phyloP scores from a whole-genome alignment of 768 basidiomycete species.

The Macrolepiota albuminosa region DNA sequence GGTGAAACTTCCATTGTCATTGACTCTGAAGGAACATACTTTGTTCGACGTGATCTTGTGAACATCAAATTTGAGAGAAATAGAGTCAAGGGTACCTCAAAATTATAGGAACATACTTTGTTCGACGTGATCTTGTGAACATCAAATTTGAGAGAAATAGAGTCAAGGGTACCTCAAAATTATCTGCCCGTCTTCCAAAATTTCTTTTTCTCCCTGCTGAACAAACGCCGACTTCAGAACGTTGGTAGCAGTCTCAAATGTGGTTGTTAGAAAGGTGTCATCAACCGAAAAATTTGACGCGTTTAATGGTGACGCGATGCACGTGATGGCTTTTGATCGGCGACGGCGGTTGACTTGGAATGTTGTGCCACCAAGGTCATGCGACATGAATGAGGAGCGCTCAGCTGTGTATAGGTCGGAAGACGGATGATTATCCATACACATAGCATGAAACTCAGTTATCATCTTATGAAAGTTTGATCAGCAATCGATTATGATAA shows the following conservation, averaged over 20 bases:
- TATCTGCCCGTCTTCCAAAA: slow-evolving; percentile 10
- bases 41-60: background rate
- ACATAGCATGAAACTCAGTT: background rate
- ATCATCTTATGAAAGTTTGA: slow-evolving; percentile 1
- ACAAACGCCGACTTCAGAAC: slow-evolving; percentile 5
- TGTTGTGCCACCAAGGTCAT: background rate
- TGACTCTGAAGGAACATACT: slow-evolving; percentile 12
- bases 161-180: background rate
- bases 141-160: background rate
- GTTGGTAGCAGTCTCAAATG: background rate
- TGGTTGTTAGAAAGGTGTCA: slow-evolving; percentile 5
- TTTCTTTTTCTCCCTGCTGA: slow-evolving; percentile 7
- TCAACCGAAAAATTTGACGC: slow-evolving; percentile 9
- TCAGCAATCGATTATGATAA: background rate
- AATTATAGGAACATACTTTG: slow-evolving; percentile 9
- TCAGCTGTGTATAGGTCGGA: background rate
- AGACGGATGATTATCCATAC: background rate
- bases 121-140: background rate
- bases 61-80: background rate
- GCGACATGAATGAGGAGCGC: background rate
- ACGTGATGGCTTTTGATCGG: slow-evolving; percentile 13
- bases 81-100: background rate
- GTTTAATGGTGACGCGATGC: slow-evolving; percentile 5
- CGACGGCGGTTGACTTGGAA: background rate
- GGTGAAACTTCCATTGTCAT: slow-evolving; percentile 1